Evolutionary conservation across 345 rosid species (phyloP).

Genomic region (Eucalyptus leucophloia): DNA sequence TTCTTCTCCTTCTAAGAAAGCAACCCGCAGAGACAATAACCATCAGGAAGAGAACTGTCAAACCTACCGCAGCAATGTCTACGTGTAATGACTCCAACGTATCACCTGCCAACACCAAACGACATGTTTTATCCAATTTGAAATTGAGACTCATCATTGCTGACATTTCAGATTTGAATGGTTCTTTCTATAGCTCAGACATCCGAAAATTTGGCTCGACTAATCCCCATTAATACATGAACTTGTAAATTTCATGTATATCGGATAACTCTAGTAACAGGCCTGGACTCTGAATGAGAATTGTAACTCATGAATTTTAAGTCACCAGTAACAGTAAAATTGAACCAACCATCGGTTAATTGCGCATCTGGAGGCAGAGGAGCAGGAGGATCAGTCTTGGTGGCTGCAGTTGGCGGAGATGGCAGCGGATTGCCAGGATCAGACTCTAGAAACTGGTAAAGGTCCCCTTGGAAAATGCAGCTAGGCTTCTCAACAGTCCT

Average conservation of each 20-base stretch:
- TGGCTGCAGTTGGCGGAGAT: background rate
- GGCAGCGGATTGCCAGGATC: rapidly evolving
- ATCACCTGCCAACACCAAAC: background rate
- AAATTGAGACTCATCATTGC: background rate
- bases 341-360: background rate
- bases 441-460: background rate
- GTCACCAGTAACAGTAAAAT: background rate
- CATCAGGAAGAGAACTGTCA: background rate
- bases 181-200: background rate
- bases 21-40: background rate
- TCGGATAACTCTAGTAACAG: background rate
- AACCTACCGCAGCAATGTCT: background rate
- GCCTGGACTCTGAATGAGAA: background rate
- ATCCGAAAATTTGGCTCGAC: background rate
- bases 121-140: background rate
- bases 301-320: background rate
- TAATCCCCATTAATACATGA: background rate
- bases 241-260: background rate
- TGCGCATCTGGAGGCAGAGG: background rate
- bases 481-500: background rate
- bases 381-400: background rate
- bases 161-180: background rate
- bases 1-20: background rate
- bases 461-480: background rate
- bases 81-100: background rate